Evolutionary conservation across 2,329 filamentous ascomycete genomes (phyloP).

Genomic region (Ascochyta lentis): DNA sequence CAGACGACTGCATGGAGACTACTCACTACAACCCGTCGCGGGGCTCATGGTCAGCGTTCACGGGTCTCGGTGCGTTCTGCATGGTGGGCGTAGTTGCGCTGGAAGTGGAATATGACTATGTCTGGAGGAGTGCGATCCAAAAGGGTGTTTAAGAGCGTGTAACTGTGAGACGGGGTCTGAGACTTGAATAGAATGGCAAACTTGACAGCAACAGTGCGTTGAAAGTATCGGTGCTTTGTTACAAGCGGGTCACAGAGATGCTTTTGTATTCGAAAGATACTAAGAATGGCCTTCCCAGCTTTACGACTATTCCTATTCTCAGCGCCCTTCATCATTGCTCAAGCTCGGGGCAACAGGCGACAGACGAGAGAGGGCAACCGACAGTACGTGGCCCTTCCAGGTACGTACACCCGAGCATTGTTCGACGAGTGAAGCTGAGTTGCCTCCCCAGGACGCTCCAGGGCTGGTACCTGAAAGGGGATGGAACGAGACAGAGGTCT

Average conservation of each 20-base stretch:
- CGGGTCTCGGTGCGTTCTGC: slow-evolving; percentile 23
- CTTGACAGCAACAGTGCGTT: slow-evolving; percentile 27
- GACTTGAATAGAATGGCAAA: slow-evolving; percentile 26
- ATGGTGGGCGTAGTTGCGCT: slow-evolving; percentile 21
- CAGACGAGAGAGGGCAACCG: slow-evolving; percentile 41
- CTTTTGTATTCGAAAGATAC: slow-evolving; percentile 30
- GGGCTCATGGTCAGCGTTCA: slow-evolving; percentile 4
- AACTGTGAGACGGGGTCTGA: slow-evolving; percentile 31
- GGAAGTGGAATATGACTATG: slow-evolving; percentile 7
- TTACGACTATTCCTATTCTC: slow-evolving; percentile 21
- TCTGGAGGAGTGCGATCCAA: slow-evolving; percentile 10
- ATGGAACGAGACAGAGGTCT: slow-evolving; percentile 33
- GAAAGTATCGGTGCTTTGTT: slow-evolving; percentile 27
- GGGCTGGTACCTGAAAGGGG: slow-evolving; percentile 38
- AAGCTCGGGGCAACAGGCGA: slow-evolving; percentile 36
- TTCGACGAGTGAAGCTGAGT: slow-evolving; percentile 44
- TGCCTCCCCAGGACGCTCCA: slow-evolving; percentile 34
- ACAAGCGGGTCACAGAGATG: slow-evolving; percentile 25
- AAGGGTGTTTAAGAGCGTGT: slow-evolving; percentile 24
- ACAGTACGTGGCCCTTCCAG: slow-evolving; percentile 41
- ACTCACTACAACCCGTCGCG: slow-evolving; percentile 35
- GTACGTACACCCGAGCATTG: slow-evolving; percentile 34
- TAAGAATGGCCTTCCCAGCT: slow-evolving; percentile 21
- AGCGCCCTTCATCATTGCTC: slow-evolving; percentile 30
- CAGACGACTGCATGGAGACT: neutral